These are phyloP conservation scores for Strobilomyces echinocephalus DNA, from an alignment of 768 basidiomycete species.

Conservation along the genomic window DNA sequence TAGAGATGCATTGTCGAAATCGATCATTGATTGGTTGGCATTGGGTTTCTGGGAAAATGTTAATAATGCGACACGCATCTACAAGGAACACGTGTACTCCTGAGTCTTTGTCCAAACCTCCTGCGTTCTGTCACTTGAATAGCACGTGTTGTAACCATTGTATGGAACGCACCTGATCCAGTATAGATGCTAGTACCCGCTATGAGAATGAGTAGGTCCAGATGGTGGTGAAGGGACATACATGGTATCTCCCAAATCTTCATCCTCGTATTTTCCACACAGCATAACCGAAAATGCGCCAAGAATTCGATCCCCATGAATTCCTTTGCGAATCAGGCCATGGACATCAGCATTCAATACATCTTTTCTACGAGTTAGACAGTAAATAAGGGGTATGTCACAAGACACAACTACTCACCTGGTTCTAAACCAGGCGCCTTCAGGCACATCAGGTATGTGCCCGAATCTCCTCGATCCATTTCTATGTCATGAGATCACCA, in stretches of 20 bases:
- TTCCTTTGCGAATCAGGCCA: conserved; percentile 31
- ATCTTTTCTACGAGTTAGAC: conserved; percentile 8
- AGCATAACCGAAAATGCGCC: conserved; percentile 40
- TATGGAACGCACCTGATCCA: conserved; percentile 25
- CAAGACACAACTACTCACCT: background rate
- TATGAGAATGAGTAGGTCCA: background rate
- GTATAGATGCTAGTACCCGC: conserved; percentile 28
- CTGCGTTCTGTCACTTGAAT: conserved; percentile 3
- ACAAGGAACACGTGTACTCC: conserved; percentile 9
- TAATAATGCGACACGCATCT: background rate
- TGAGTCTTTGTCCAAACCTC: conserved; percentile 13
- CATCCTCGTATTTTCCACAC: conserved; percentile 39
- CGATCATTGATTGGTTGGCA: conserved; percentile 19
- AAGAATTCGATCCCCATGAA: conserved; percentile 30
- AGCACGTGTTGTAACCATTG: no score
- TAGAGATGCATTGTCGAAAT: conserved; percentile 17
- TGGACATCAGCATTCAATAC: conserved; percentile 33
- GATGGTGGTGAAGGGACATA: conserved; percentile 14
- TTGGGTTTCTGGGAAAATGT: conserved; percentile 20
- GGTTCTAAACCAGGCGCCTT: conserved; percentile 20
- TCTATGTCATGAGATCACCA: background rate
- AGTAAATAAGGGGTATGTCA: background rate
- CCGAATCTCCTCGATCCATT: conserved; percentile 17
- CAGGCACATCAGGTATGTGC: conserved; percentile 24
- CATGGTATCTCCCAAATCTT: conserved; percentile 36